A percentile compares a stretch with the other conserved stretches of the same genome.
phyloP scores from a whole-genome alignment of 352 stramenopile genomes.

The Phytophthora chlamydospora region DNA sequence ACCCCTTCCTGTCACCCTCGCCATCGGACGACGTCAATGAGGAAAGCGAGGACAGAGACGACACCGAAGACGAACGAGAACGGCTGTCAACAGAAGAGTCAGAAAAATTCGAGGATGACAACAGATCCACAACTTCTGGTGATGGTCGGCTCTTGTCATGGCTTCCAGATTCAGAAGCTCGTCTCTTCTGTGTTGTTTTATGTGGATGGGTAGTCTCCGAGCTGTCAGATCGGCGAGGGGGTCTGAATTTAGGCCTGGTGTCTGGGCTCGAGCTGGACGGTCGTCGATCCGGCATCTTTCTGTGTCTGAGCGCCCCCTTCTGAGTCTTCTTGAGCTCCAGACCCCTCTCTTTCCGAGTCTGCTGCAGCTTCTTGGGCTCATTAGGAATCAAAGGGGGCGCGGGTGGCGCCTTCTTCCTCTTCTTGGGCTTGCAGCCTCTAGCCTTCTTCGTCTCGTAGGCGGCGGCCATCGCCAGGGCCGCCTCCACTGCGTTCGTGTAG shows the following conservation, averaged over 20 bases:
- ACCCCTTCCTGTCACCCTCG: slow-evolving; percentile 13
- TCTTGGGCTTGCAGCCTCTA: not conserved
- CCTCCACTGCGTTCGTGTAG: slow-evolving; percentile 35
- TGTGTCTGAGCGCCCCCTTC: not conserved
- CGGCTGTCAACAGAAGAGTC: slow-evolving; percentile 7
- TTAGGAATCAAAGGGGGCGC: slow-evolving; percentile 20
- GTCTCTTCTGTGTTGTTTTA: too few species aligned
- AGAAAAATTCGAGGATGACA: slow-evolving; percentile 33
- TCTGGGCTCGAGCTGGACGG: too few species aligned
- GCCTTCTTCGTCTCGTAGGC: slow-evolving; percentile 15
- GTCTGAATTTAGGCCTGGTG: too few species aligned
- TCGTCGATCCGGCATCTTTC: too few species aligned
- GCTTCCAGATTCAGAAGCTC: not conserved
- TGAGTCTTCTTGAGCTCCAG: not conserved
- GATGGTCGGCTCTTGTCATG: not conserved
- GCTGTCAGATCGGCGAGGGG: too few species aligned
- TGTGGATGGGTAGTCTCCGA: too few species aligned
- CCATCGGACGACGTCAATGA: slow-evolving; percentile 15
- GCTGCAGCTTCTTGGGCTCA: slow-evolving; percentile 17
- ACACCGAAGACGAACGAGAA: slow-evolving; percentile 7
- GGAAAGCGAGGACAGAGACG: not conserved
- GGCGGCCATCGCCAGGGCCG: slow-evolving; percentile 38
- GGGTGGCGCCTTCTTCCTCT: slow-evolving; percentile 9
- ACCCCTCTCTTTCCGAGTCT: too few species aligned
- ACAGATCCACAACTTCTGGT: slow-evolving; percentile 27